These are phyloP conservation scores for Rubia yunnanensis DNA, from an alignment of 257 asterid genomes.

Conservation along the genomic window DNA sequence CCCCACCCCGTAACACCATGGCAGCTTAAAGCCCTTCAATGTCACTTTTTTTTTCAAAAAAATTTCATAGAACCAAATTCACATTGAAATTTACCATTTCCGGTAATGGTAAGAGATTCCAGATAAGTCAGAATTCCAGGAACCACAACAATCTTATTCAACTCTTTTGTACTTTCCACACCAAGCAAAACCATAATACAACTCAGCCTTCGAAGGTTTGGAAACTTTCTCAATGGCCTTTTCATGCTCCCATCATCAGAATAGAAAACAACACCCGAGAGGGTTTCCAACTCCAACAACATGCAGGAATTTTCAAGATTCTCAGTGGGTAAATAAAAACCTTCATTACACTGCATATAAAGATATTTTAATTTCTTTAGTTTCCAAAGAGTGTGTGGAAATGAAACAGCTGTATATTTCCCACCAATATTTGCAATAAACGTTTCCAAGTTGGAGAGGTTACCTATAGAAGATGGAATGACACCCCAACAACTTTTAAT, in stretches of 20 bases:
- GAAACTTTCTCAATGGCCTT: background rate
- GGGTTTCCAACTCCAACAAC: background rate
- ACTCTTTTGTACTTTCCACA: background rate
- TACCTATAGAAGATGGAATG: background rate
- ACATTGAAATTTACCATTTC: background rate
- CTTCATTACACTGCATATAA: background rate
- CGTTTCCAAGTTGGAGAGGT: background rate
- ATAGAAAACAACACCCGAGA: background rate
- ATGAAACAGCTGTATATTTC: background rate
- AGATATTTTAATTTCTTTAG: background rate
- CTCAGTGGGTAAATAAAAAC: background rate
- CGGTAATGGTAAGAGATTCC: background rate
- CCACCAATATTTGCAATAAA: background rate
- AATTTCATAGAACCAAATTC: background rate
- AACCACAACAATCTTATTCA: background rate
- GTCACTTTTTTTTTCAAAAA: background rate
- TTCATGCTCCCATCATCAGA: background rate
- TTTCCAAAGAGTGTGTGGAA: background rate
- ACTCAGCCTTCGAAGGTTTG: background rate
- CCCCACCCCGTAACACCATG: no score
- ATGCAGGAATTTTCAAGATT: background rate
- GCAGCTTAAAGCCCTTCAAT: background rate
- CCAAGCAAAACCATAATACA: background rate
- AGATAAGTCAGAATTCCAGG: background rate
- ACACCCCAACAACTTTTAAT: no score